phyloP scores from a whole-genome alignment of 2,329 filamentous ascomycete species.

The Claviceps spartinae region DNA sequence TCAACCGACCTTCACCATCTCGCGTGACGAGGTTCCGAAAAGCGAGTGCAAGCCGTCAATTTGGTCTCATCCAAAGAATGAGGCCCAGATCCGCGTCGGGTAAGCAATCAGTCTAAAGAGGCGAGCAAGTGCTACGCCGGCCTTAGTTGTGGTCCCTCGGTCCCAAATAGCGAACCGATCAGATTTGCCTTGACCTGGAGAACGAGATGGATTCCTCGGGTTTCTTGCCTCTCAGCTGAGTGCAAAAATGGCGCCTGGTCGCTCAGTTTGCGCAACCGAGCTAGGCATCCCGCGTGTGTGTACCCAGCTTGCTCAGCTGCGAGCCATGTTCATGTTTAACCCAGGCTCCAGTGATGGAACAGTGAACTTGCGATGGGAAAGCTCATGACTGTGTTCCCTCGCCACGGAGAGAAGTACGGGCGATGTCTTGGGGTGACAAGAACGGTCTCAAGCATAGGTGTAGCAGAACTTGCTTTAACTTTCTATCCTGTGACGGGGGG shows the following conservation, averaged over 20 bases:
- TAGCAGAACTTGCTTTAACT: background rate
- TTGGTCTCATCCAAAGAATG: background rate
- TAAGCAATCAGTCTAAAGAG: background rate
- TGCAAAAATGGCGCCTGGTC: too few species aligned
- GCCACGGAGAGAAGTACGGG: background rate
- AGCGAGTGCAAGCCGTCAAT: background rate
- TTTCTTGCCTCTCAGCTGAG: too few species aligned
- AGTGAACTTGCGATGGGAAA: too few species aligned
- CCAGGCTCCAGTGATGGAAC: too few species aligned
- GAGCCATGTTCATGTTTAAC: too few species aligned
- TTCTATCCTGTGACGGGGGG: background rate
- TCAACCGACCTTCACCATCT: background rate
- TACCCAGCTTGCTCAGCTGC: too few species aligned
- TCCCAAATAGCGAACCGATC: background rate
- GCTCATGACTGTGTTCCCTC: background rate
- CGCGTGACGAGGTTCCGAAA: background rate
- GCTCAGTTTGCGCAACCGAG: too few species aligned
- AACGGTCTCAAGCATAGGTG: background rate
- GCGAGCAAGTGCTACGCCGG: background rate
- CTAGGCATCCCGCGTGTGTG: too few species aligned
- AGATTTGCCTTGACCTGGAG: too few species aligned
- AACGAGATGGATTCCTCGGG: too few species aligned
- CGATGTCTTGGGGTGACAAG: background rate
- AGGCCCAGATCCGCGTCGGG: background rate
- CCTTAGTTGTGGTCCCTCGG: background rate